Evolutionary conservation across 2,329 filamentous ascomycete genomes (phyloP), one percentile per base, ranked within the genome.

Genomic region (Calonectria honghensis): DNA sequence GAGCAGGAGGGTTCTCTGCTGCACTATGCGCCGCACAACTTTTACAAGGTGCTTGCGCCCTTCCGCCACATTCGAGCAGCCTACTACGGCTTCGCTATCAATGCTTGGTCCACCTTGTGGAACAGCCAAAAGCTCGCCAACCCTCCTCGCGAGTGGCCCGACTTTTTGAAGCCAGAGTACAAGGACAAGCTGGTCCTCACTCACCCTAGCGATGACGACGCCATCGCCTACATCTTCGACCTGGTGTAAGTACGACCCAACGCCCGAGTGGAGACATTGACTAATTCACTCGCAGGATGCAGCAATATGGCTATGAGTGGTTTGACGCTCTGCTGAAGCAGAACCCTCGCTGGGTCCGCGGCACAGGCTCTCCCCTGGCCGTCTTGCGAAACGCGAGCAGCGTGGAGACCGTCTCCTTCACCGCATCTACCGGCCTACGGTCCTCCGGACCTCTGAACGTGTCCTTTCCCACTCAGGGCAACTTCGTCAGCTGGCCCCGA

Each of bases 81-180:
- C 20, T 61, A 61, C 54, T 61, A 61, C 54, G 54, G 54, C n/a
- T 61, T 61, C 13, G 54, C 54, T 2, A 61, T 61, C n/a, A 61
- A 61, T 24, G 32, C 32, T 5, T 61, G 54, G 54, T 61, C 54
- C 20, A 61, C 54, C 54, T 39, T 61, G 13, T 61, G 54, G 54
- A 61, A 61, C 32, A 61, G 20, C 32, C 18, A 61, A 20, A 61
- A 61, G 54, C 32, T 61, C 0, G 54, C 16, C n/a, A 66, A 51
- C 41, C 63, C 63, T 35, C 63, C 63, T 18, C 41, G 63, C 13
- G 63, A 66, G 29, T 66, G 63, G 63, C 63, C 63, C 29, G 63
- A 66, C 39, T 66, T 66, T 18, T 51, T 66, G 29, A 66, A 66
- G 63, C 63, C 63, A 20, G 63, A 66, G 29, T 66, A 66, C 29